Evolutionary conservation across 768 basidiomycete genomes (phyloP).

Genomic region (Russula sp.): DNA sequence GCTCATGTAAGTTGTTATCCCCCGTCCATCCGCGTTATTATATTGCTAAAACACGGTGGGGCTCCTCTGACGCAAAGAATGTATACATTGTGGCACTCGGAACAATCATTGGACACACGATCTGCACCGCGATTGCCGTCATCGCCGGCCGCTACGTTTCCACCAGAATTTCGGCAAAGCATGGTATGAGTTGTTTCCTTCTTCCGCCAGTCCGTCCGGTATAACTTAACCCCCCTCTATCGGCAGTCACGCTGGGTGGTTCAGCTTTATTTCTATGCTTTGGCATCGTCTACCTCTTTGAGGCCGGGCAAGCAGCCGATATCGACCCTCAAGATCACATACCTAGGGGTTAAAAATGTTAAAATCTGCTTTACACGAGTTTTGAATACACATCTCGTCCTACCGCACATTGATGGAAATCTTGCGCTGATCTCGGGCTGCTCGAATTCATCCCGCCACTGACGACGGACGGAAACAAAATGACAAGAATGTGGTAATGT

Average conservation of each 20-base stretch:
- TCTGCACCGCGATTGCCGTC: slow-evolving; percentile 87
- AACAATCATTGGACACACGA: slow-evolving; percentile 82
- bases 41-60: slow-evolving; percentile 27
- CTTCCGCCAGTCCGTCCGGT: background rate
- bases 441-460: background rate
- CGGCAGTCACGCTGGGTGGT: slow-evolving; percentile 29
- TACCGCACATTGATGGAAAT: background rate
- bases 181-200: slow-evolving; percentile 54
- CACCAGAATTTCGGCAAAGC: slow-evolving; percentile 92
- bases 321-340: slow-evolving; percentile 29
- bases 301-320: slow-evolving; percentile 21
- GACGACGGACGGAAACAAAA: slow-evolving; percentile 4
- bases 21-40: slow-evolving; percentile 9
- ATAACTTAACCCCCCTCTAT: background rate
- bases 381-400: slow-evolving; percentile 3
- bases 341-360: slow-evolving; percentile 18
- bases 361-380: background rate
- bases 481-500: no score
- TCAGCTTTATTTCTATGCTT: slow-evolving; percentile 28
- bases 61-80: slow-evolving; percentile 54
- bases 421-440: background rate
- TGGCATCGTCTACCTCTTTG: slow-evolving; percentile 29
- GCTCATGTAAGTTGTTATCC: slow-evolving; percentile 63
- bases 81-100: slow-evolving; percentile 89
- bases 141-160: slow-evolving; percentile 92